phyloP scores from a whole-genome alignment of 345 rosid species.

The Fremontodendron californicum region DNA sequence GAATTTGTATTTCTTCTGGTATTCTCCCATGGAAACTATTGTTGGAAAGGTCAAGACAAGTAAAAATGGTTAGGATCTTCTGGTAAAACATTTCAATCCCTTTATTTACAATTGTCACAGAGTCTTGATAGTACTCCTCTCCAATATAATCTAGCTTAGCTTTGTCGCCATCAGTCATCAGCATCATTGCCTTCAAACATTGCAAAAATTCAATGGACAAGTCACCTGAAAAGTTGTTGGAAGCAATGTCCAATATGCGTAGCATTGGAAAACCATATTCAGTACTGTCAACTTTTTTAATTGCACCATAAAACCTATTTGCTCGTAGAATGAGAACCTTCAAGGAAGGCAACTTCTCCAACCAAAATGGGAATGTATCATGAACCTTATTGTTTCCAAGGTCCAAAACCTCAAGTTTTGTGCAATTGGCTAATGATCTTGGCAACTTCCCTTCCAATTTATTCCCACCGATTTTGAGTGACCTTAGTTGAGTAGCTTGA shows the following conservation, averaged over 20 bases:
- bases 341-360: not conserved
- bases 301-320: not conserved
- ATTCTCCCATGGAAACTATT: constrained; percentile 19
- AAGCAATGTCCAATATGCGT: not conserved
- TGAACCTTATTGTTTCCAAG: not conserved
- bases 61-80: not conserved
- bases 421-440: not conserved
- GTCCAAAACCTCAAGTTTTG: not conserved
- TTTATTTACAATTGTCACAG: not conserved
- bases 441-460: not conserved
- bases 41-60: constrained; percentile 13
- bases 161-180: not conserved
- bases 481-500: not conserved
- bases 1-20: not conserved
- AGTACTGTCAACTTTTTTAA: not conserved
- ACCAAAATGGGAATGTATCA: not conserved
- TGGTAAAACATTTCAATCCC: not conserved
- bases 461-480: not conserved
- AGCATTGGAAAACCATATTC: not conserved
- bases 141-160: not conserved
- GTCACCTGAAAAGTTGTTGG: not conserved
- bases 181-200: not conserved
- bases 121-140: not conserved
- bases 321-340: not conserved
- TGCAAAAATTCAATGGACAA: not conserved